Percentiles rank a stretch among this genome's conserved stretches.
Conservation (phyloP, 148 eudicot species). For the Rhododendron henanense region DNA sequence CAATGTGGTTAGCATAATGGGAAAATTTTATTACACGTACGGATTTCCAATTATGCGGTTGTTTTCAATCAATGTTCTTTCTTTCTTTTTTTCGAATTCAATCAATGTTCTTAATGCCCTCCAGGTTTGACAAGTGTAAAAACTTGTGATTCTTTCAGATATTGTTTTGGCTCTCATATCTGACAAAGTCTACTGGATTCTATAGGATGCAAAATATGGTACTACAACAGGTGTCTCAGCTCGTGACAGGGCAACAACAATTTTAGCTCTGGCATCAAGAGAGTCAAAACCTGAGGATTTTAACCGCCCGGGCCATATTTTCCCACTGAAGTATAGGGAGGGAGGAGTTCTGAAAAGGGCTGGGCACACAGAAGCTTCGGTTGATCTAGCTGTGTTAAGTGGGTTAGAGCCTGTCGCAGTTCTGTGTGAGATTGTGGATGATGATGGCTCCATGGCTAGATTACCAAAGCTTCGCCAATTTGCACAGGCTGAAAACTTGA, state of each 20-base stretch:
- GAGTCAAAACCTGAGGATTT: slow-evolving; percentile 81
- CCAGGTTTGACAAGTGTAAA: neutral
- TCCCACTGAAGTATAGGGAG: slow-evolving; percentile 80
- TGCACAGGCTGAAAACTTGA: slow-evolving; percentile 54
- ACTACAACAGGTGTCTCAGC: slow-evolving; percentile 94
- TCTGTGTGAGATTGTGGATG: slow-evolving; percentile 90
- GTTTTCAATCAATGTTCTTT: neutral
- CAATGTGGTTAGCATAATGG: neutral
- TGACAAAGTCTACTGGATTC: neutral
- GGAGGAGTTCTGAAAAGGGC: slow-evolving; percentile 97
- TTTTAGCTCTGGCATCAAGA: slow-evolving; percentile 65
- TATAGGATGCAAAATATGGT: slow-evolving; percentile 89
- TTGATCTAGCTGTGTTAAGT: slow-evolving; percentile 72
- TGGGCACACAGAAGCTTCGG: slow-evolving; percentile 93
- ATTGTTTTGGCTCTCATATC: neutral
- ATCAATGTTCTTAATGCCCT: slow-evolving; percentile 1
- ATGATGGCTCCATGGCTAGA: slow-evolving; percentile 98
- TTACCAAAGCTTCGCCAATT: slow-evolving; percentile 74
- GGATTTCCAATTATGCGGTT: neutral
- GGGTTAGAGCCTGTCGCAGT: slow-evolving; percentile 76
- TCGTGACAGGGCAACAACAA: slow-evolving; percentile 65
- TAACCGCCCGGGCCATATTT: slow-evolving; percentile 95
- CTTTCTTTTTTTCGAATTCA: neutral
- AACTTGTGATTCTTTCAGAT: neutral
- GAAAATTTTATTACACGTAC: neutral